phyloP scores from a whole-genome alignment of 176 grass and related monocot genomes.

The Hordeum marinum region DNA sequence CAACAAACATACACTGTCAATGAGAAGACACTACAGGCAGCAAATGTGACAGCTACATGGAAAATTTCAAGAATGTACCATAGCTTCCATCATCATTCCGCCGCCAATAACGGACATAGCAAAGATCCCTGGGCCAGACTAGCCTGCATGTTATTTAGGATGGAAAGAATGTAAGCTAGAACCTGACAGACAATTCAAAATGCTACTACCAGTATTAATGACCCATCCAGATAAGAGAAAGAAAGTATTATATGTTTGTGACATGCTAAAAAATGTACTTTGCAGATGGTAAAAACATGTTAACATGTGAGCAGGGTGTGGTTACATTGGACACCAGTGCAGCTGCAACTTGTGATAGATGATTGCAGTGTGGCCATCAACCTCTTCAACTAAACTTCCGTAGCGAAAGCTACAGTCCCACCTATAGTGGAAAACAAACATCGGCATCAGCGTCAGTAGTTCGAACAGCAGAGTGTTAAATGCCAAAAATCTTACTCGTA shows the following conservation, averaged over 20 bases:
- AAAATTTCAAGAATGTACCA: conserved; percentile 40
- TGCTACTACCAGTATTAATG: no score
- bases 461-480: neutral
- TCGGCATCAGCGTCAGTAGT: neutral
- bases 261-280: neutral
- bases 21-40: conserved; percentile 1
- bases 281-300: neutral
- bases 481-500: conserved; percentile 51
- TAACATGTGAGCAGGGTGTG: conserved; percentile 4
- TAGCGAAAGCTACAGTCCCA: conserved; percentile 98
- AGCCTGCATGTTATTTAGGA: conserved; percentile 50
- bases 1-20: conserved; percentile 21
- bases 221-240: neutral
- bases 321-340: conserved; percentile 84
- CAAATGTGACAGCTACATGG: neutral
- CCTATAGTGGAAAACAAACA: conserved; percentile 38
- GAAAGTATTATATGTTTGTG: neutral
- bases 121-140: conserved; percentile 94
- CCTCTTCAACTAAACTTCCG: conserved; percentile 94
- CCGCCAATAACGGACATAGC: conserved; percentile 93
- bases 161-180: no score
- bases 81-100: conserved; percentile 98
- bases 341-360: conserved; percentile 85
- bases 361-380: conserved; percentile 89
- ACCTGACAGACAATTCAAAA: no score